Evolutionary conservation across 345 rosid species (phyloP), one percentile per base, ranked within the genome.

Genomic region (Conringia planisiliqua): DNA sequence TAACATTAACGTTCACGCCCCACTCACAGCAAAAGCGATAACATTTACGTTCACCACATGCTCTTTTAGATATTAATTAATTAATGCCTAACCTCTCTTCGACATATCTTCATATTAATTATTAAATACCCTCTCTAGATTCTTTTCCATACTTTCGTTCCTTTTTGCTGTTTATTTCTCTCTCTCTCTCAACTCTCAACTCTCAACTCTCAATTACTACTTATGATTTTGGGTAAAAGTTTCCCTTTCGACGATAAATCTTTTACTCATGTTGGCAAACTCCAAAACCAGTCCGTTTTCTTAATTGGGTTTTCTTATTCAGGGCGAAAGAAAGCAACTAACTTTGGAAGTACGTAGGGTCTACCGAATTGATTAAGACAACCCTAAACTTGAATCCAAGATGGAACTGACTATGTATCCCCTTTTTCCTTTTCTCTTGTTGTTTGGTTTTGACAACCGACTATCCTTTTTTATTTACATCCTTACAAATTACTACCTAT

Each of bases 1-100:
- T 66, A 59, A 48, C 68, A 59, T 38, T 48, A 36, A 75, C 62
- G 68, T 68, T 60, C 73, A 68, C 69, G 24, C 24, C 24, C 24
- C 24, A 22, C 24, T 22, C 24, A 22, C 24, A 22, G 1, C 24
- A 22, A 22, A 22, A 22, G 24, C 24, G 24, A 66, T 66, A 59
- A 48, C 68, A 59, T 38, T 48, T 47, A 75, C 62, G 68, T 68
- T 60, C 73, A 61, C 69, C 79, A 61, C 70, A 68, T 75, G 63
- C 74, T 48, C 62, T 66, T 66, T 61, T 1, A 18, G 30, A 48
- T 20, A 27, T 29, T 73, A 14, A 54, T 33, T 64, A 33, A 38
- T 29, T 50, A 20, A 59, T 36, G 51, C 29, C 29, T 56, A 73
- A 63, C 77, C 38, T 64, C 56, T 52, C 42, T 29, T 16, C 16